Evolutionary conservation across 495 filamentous ascomycete genomes (phyloP), one percentile per base, ranked within the genome.

Genomic region (Penicillium chermesinum): DNA sequence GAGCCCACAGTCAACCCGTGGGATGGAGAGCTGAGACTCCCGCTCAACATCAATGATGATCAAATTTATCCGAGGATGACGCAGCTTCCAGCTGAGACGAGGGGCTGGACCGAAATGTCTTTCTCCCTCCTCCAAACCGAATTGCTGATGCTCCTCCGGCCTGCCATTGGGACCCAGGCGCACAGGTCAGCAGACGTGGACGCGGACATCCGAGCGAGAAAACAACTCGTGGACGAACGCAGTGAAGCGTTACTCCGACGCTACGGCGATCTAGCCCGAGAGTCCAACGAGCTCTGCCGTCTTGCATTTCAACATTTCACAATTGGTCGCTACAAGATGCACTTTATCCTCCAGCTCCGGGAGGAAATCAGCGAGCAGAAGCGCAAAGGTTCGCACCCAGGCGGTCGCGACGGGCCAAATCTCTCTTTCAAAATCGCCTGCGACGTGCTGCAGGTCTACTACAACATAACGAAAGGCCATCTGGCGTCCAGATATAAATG

Each of bases 101-200:
- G 50, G 1, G 82, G 79, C 8, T 73, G 74, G 2, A 87, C 85
- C 12, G 85, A 89, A 34, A 87, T 88, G 81, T 82, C 84, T 1
- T 86, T 89, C 3, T 81, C 72, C 48, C 77, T 84, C 47, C 75
- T 83, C 15, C 47, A 54, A 13, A 53, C 50, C 22, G 47, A 43
- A 12, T 40, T 55, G 21, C 44, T 56, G 75, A 69, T 53, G 42
- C 33, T 58, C 19, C 22, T 45, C 22, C 47, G 42, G 17, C 40
- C 40, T 17, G 22, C 30, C 30, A 32, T 43, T n/a, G 48, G 37
- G 7, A 37, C 39, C 34, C 51, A 37, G 44, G 38, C 44, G 21
- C 41, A 44, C 19, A 20, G 32, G 27, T 47, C 50, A 18, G 21
- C 46, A 17, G 22, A 51, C 41, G 32, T 51, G 33, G 47, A 65